Evolutionary conservation across 2,329 filamentous ascomycete genomes (phyloP), one percentile per base, ranked within the genome.

Genomic region (Apiospora hydei): DNA sequence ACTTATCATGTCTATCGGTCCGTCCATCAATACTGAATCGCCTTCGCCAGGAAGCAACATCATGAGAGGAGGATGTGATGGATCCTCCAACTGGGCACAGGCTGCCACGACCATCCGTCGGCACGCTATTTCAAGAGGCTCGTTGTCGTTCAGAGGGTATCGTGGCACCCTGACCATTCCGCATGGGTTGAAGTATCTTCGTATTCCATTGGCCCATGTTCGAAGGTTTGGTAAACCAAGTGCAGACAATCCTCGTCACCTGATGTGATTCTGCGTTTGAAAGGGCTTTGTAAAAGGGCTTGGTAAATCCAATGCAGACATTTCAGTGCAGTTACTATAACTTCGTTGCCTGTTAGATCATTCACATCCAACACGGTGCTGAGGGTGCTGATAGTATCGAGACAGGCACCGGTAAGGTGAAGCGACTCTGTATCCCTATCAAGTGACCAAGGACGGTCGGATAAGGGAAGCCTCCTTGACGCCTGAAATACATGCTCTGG

Each of bases 281-380:
- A 44, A 18, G n/a, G 13, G 10, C 41, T 7, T 4, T 16, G 6
- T 10, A 11, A 16, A 67, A 67, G 41, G 21, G 24, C 14, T 10
- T 14, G 38, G 18, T 24, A 30, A 0, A 44, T 3, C 1, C 24
- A 24, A 41, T 26, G 6, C n/a, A 67, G 8, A 24, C n/a, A 67
- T 1, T 10, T 2, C 18, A 26, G 24, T 5, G 44, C 44, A 44
- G 1, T 2, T 0, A 5, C 18, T 3, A 3, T 0, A 21, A 47
- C 4, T 11, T 11, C 2, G 14, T 26, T 41, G 6, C 6, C 1
- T 0, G 6, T 5, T 1, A 5, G 10, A 1, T 5, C 7, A 5
- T 11, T n/a, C 8, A 4, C 0, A 10, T 14, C 1, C 0, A 18
- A 16, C 2, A 0, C 3, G 10, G 3, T 10, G 13, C 43, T 21